Evolutionary conservation across 257 asterid species (phyloP).

Genomic region (Solanum commersonii): DNA sequence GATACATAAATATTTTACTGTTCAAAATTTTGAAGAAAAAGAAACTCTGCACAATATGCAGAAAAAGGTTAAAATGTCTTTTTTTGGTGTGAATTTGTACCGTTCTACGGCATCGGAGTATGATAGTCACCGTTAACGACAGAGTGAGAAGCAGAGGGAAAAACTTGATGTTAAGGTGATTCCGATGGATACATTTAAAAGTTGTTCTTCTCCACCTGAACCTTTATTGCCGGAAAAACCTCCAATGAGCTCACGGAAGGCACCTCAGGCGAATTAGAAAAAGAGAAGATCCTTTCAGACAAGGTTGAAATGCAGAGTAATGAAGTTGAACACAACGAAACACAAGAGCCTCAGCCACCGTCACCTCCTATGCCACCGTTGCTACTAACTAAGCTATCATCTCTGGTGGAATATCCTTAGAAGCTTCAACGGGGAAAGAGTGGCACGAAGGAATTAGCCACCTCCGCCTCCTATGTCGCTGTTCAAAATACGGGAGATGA

Average conservation of each 20-base stretch:
- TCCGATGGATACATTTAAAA: constrained; percentile 53
- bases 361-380: constrained; percentile 23
- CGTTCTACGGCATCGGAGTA: constrained; percentile 18
- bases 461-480: constrained; percentile 69
- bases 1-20: no score
- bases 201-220: constrained; percentile 16
- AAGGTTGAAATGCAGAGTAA: constrained; percentile 20
- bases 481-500: constrained; percentile 43
- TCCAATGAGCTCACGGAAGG: not conserved
- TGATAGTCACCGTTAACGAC: constrained; percentile 9
- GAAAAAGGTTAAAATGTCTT: no score
- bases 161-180: constrained; percentile 31
- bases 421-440: constrained; percentile 36
- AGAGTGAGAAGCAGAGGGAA: constrained; percentile 6
- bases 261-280: constrained; percentile 20
- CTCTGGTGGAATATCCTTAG: constrained; percentile 13
- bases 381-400: not conserved
- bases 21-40: no score
- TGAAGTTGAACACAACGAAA: constrained; percentile 10
- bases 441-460: constrained; percentile 53
- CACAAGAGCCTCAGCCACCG: not conserved
- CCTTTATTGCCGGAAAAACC: constrained; percentile 26
- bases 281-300: constrained; percentile 38
- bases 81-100: constrained; percentile 37
- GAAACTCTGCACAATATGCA: no score